Base-by-base conservation (phyloP, 1,139 yeast genomes). In the Debaryomyces udenii region DNA sequence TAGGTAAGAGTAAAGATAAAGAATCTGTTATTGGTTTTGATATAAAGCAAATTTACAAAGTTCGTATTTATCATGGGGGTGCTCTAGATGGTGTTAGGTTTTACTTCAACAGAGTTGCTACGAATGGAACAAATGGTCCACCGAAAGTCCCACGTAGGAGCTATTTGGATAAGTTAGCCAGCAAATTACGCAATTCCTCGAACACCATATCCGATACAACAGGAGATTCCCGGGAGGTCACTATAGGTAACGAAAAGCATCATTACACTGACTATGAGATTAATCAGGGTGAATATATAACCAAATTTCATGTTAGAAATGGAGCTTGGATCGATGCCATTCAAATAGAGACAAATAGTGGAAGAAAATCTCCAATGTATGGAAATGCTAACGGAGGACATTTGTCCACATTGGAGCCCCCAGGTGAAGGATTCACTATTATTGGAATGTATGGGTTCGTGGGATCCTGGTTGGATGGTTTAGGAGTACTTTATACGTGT, bases 271-370 rank as follows among this genome's bases (percentile, higher is more conserved):
- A 86, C 39, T 76, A 85, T 45, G 59, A 57, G 1, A 56, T 91
- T 7, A 65, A 67, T 2, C 62, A 61, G 0, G 87, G 81, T 27
- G 96, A 91, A 56, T 49, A 52, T 9, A 67, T 93, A 6, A 58
- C 70, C 3, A 85, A 83, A 30, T 69, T 90, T 43, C 73, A 75
- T 41, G 67, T 89, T 35, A 73, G 96, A 47, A 72, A 81, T 38
- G 98, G 98, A 5, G 83, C 77, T 1, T 93, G 98, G 97, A 70
- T 93, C 11, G 98, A 93, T 67, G 96, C 86, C 1, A 66, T 88
- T 14, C 95, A 86, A 55, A 79, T 95, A 14, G 77, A 70, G 47
- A 76, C 76, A 17, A 53, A 64, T 31, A 69, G 65, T 27, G 89
- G 89, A 1, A 68, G 78, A 41, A 47, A 56, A 3, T 74, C 85